These are phyloP conservation scores for Daldinia concentrica DNA, from an alignment of 495 filamentous ascomycete species.

Conservation along the genomic window DNA sequence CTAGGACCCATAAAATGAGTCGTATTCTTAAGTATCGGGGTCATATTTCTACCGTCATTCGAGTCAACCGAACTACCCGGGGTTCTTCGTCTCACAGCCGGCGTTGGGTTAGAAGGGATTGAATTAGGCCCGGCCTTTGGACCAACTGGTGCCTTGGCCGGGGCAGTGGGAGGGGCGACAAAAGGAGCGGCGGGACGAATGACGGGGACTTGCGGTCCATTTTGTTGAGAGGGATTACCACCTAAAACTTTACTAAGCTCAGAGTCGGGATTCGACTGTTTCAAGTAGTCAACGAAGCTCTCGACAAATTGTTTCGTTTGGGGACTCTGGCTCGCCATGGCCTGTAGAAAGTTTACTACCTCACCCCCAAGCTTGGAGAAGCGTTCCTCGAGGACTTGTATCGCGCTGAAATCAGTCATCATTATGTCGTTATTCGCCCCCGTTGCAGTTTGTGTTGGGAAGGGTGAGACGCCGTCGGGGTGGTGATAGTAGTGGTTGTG, in stretches of 20 bases:
- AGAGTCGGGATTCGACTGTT: neutral
- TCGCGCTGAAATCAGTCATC: slow-evolving; percentile 7
- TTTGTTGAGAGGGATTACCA: neutral
- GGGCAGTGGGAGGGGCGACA: no score
- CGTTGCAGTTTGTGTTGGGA: neutral
- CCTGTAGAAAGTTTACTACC: neutral
- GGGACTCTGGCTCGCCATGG: neutral
- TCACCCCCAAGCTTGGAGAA: neutral
- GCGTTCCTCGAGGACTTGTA: neutral
- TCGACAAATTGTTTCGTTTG: neutral
- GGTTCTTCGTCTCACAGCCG: neutral
- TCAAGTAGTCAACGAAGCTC: neutral
- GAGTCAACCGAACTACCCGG: neutral
- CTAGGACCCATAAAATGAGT: neutral
- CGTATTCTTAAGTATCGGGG: neutral
- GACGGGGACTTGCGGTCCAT: neutral
- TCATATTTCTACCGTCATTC: neutral
- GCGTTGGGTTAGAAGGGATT: neutral
- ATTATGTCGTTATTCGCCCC: neutral
- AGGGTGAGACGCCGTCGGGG: neutral
- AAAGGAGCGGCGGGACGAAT: neutral
- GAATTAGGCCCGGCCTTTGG: neutral
- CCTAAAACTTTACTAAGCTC: neutral
- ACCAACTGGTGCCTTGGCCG: no score
- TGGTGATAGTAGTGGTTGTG: slow-evolving; percentile 3